These are phyloP conservation scores for Passiflora organensis DNA, from an alignment of 345 rosid genomes.

Conservation along the genomic window DNA sequence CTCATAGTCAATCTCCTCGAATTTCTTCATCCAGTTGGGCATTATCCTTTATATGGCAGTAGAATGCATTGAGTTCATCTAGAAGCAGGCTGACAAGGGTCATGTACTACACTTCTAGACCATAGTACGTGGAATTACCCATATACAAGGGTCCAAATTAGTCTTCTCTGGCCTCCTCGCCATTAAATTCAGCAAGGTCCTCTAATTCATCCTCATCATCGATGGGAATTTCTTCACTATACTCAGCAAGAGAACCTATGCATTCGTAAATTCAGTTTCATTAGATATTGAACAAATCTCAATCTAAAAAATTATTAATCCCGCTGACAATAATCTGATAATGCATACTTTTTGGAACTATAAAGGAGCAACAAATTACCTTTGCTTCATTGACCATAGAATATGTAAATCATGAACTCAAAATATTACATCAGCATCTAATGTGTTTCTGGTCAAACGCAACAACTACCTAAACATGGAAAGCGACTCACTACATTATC, in stretches of 20 bases:
- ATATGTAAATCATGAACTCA: background rate
- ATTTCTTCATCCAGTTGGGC: too few relatives aligned
- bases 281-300: background rate
- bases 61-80: too few relatives aligned
- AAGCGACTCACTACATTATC: background rate
- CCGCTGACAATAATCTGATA: too few relatives aligned
- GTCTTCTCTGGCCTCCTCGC: slow-evolving; percentile 20
- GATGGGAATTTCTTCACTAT: slow-evolving; percentile 67
- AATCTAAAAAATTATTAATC: background rate
- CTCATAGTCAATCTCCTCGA: too few relatives aligned
- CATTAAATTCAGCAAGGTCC: slow-evolving; percentile 38
- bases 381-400: background rate
- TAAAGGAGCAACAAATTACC: background rate
- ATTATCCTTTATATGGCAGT: too few relatives aligned
- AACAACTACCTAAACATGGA: background rate
- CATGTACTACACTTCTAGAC: too few relatives aligned
- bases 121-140: too few relatives aligned
- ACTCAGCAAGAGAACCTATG: slow-evolving; percentile 29
- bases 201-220: slow-evolving; percentile 72
- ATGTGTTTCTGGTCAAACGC: background rate
- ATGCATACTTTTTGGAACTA: background rate
- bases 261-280: slow-evolving; percentile 2
- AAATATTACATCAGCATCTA: background rate
- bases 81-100: too few relatives aligned
- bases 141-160: slow-evolving; percentile 5